Evolutionary conservation across 225 moss, liverwort and hornwort genomes (phyloP).

Genomic region (Polytrichum commune): DNA sequence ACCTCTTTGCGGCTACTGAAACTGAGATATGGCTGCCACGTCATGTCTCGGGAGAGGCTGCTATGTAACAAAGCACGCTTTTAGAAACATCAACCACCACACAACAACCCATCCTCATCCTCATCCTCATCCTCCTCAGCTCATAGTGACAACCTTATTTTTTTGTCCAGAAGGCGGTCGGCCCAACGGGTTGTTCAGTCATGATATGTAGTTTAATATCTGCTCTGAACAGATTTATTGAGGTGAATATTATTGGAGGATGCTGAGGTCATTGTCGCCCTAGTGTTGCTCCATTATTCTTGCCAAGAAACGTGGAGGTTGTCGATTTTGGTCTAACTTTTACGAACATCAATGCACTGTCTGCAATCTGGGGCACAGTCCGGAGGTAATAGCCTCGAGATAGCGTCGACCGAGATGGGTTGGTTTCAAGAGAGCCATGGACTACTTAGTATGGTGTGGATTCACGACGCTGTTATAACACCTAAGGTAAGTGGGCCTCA

Average conservation of each 20-base stretch:
- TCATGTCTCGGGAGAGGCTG: constrained; percentile 17
- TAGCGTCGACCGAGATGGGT: no score
- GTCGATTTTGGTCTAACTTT: no score
- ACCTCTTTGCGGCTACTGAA: constrained; percentile 18
- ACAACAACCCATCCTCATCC: neutral
- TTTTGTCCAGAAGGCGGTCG: constrained; percentile 35
- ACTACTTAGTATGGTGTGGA: no score
- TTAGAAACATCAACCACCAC: constrained; percentile 19
- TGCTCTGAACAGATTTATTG: constrained; percentile 33
- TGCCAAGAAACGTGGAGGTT: no score
- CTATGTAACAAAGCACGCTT: constrained; percentile 10
- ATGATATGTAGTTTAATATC: constrained; percentile 48
- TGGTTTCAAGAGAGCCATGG: no score
- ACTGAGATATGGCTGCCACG: constrained; percentile 22
- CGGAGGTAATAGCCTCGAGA: no score
- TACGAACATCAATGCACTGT: no score
- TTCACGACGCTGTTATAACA: no score
- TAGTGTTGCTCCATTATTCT: no score
- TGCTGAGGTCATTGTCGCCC: constrained; percentile 38
- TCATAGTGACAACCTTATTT: constrained; percentile 21
- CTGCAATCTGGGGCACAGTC: no score
- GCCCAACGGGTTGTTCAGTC: constrained; percentile 27
- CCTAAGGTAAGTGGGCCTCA: no score
- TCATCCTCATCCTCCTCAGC: neutral
- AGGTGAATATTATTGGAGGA: constrained; percentile 33